phyloP scores from a whole-genome alignment of 2,329 filamentous ascomycete genomes.

The Diaporthe batatas region DNA sequence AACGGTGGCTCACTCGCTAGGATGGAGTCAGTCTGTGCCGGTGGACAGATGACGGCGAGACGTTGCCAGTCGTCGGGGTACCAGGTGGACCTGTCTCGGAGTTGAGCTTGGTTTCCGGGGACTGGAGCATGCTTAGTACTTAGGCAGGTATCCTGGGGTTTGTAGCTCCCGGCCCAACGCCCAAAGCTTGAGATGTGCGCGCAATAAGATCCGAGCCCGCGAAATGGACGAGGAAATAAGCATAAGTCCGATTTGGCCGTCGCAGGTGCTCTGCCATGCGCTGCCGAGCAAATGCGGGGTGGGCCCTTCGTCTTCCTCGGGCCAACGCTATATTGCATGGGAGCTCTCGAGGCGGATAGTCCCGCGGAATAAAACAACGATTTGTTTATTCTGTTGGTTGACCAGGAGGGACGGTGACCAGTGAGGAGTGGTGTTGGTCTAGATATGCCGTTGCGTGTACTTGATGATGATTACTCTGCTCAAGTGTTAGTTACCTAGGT shows the following conservation, averaged over 20 bases:
- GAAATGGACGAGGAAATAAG: constrained; percentile 24
- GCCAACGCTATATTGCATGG: background rate
- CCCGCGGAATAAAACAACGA: background rate
- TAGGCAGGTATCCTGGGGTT: background rate
- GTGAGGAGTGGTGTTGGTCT: no score
- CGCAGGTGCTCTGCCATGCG: no score
- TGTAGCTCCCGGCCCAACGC: background rate
- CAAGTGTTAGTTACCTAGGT: no score
- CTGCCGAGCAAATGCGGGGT: constrained; percentile 4
- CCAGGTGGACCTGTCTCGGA: constrained; percentile 9
- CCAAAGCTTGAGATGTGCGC: constrained; percentile 12
- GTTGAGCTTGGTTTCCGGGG: constrained; percentile 13
- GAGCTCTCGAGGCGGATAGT: background rate
- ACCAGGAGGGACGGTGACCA: background rate
- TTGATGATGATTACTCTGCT: no score
- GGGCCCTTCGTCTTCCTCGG: background rate
- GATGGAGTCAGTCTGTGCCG: background rate
- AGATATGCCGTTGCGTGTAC: no score
- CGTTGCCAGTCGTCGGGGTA: constrained; percentile 20
- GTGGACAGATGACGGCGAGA: constrained; percentile 17
- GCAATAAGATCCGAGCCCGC: constrained; percentile 18
- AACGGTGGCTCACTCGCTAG: background rate
- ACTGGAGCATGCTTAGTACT: background rate
- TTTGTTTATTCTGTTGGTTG: no score
- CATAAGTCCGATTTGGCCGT: constrained; percentile 29